phyloP scores from a whole-genome alignment of 345 rosid genomes.

The Microcos paniculata region DNA sequence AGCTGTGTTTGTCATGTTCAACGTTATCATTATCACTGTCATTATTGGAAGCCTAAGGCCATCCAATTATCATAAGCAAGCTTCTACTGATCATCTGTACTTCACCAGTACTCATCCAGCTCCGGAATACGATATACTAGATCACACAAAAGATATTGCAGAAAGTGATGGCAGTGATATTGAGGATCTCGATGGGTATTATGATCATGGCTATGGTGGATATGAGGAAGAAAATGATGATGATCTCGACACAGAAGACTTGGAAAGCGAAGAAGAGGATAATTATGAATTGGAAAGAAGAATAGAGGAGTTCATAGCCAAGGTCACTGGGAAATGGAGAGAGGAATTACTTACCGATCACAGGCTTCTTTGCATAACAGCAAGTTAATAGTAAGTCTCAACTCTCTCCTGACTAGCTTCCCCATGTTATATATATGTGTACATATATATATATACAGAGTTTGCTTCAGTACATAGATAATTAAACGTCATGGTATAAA shows the following conservation, averaged over 20 bases:
- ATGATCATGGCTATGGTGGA: slow-evolving; percentile 14
- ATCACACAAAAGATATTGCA: background rate
- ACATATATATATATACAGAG: background rate
- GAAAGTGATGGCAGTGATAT: background rate
- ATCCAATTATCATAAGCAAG: background rate
- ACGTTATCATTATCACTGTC: slow-evolving; percentile 18
- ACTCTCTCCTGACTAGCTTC: background rate
- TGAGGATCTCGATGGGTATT: background rate
- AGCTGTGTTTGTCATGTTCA: slow-evolving; percentile 23
- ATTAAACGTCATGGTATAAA: too few species aligned
- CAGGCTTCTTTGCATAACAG: slow-evolving; percentile 13
- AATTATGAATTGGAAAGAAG: slow-evolving; percentile 15
- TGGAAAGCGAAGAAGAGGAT: background rate
- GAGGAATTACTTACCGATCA: slow-evolving; percentile 5
- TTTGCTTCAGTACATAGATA: too few species aligned
- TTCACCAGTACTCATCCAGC: background rate
- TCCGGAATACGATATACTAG: background rate
- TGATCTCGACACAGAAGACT: background rate
- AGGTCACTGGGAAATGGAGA: slow-evolving; percentile 11
- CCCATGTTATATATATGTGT: too few species aligned
- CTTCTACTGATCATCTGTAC: slow-evolving; percentile 8
- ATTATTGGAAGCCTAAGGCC: slow-evolving; percentile 19
- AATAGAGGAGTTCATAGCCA: slow-evolving; percentile 15
- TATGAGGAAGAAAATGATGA: slow-evolving; percentile 18
- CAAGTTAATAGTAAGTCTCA: background rate